Base-by-base conservation (phyloP, 2,329 filamentous ascomycete species). In the Claviceps spartinae region DNA sequence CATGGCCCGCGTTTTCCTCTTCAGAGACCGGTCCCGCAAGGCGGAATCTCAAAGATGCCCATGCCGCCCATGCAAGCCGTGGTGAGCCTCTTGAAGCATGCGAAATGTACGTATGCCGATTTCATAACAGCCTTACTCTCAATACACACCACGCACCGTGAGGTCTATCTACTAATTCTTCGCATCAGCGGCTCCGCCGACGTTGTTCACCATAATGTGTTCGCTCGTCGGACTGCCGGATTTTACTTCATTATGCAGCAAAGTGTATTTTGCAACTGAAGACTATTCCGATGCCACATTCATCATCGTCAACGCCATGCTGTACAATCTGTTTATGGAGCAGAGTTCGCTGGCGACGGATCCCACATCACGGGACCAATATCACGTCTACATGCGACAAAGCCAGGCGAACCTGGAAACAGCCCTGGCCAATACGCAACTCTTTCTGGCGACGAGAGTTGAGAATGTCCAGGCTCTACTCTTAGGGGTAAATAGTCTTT, bases 401-500 rank as follows among this genome's bases (percentile, higher is more conserved):
- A 75, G 72, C 54, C 69, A 70, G 43, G 65, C 68, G 50, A 78
- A 78, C 52, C 60, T 77, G 20, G 74, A 78, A 59, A 76, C 73
- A 11, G 69, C 69, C 4, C 62, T 78, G 1, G 68, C 71, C 30
- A 72, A 75, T 57, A 66, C 82, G 52, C 75, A 75, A 13, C 65
- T 84, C 24, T 71, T 83, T 56, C 66, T 82, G 59, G 75, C 79
- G 1, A 70, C 77, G 24, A 77, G 68, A 34, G 63, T 72, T 40
- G 66, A 77, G 55, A 82, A 75, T 44, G 72, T 83, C 22, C 73
- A 81, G 55, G 77, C 80, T 9, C 67, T 85, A 3, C 59, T 77
- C n/a, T 64, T 83, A 7, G 79, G 75, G 0, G 80, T 81, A 63
- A 58, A 73, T 65, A 5, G 5, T 22, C 16, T 38, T 14, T 30